A percentile compares a stretch with the other conserved stretches of the same genome.
phyloP scores from a whole-genome alignment of 2,329 filamentous ascomycete genomes.

The Talaromyces sp. region DNA sequence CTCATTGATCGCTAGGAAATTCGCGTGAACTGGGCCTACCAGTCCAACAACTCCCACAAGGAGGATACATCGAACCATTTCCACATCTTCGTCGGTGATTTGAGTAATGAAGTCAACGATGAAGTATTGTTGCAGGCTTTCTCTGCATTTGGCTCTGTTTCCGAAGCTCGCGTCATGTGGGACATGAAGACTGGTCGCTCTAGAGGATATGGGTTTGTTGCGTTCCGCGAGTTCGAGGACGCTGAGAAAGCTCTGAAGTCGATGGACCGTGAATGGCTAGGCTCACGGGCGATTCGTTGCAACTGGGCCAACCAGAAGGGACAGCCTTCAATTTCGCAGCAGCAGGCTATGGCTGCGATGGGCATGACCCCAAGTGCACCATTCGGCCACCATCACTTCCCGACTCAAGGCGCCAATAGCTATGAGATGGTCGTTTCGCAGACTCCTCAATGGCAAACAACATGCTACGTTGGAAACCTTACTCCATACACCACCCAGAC shows the following conservation, averaged over 20 bases:
- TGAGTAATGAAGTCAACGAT: conserved; percentile 98
- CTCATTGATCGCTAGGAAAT: conserved; percentile 65
- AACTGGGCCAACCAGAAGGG: conserved; percentile 99
- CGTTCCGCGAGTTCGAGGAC: conserved; percentile 87
- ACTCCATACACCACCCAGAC: conserved; percentile 97
- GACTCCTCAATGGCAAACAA: conserved; percentile 97
- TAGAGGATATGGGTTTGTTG: conserved; percentile 95
- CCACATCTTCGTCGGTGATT: conserved; percentile 96
- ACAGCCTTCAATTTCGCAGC: conserved; percentile 97
- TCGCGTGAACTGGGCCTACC: conserved; percentile 98
- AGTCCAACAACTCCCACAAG: conserved; percentile 89
- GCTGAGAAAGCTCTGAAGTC: conserved; percentile 94
- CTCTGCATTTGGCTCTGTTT: conserved; percentile 90
- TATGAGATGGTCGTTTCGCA: conserved; percentile 96
- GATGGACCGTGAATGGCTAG: conserved; percentile 99
- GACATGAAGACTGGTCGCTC: conserved; percentile 99
- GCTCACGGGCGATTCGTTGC: conserved; percentile 94
- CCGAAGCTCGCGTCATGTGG: conserved; percentile 99
- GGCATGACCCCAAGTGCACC: conserved; percentile 89
- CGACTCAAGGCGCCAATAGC: conserved; percentile 91
- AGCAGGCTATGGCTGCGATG: conserved; percentile 95
- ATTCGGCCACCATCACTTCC: conserved; percentile 96
- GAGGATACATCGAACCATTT: conserved; percentile 98
- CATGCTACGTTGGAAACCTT: conserved; percentile 94
- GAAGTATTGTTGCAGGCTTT: conserved; percentile 91